These are phyloP conservation scores for Stromatinia cepivora DNA, from an alignment of 2,329 filamentous ascomycete species.

Conservation along the genomic window DNA sequence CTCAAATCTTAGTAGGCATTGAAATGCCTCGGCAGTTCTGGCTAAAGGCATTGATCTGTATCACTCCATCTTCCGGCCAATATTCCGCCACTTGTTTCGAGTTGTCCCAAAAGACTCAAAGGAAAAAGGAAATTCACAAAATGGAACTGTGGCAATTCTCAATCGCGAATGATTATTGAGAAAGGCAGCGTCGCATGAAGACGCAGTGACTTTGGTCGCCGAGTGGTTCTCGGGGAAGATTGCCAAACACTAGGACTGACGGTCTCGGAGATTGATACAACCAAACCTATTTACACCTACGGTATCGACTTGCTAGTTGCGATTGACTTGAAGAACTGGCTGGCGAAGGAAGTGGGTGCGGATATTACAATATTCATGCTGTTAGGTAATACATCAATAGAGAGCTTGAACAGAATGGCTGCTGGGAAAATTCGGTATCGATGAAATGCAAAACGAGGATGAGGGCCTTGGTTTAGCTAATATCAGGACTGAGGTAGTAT, in stretches of 20 bases:
- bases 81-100: not conserved
- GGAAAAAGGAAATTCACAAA: not conserved
- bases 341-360: not conserved
- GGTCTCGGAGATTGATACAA: not conserved
- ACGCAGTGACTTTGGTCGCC: not conserved
- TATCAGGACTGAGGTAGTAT: not conserved
- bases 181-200: not conserved
- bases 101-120: not conserved
- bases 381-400: not conserved
- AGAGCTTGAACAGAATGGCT: not conserved
- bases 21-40: not conserved
- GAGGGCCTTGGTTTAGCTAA: not conserved
- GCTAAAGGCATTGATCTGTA: not conserved
- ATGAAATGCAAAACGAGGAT: not conserved
- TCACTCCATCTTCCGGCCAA: not conserved
- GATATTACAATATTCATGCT: not conserved
- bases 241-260: not conserved
- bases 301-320: not conserved
- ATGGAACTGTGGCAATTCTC: not conserved
- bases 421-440: not conserved
- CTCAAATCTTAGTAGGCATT: not conserved
- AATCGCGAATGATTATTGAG: not conserved
- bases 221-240: not conserved
- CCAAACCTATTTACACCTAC: not conserved
- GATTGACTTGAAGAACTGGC: not conserved